Evolutionary conservation across 768 basidiomycete genomes (phyloP).

Genomic region (Russula vinacea): DNA sequence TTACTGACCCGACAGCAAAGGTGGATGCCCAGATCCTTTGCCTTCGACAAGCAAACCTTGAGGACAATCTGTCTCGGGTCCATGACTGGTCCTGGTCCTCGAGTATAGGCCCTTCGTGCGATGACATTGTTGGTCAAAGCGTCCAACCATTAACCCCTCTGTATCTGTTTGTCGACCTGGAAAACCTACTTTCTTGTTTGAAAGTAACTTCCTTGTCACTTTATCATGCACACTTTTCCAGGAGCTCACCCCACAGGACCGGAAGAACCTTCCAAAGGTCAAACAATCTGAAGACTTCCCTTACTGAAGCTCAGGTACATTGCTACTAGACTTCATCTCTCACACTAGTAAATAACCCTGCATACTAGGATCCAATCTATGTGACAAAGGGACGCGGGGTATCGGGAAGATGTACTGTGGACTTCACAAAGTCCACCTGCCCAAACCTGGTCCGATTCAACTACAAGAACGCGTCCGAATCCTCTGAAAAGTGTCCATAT

Average conservation of each 20-base stretch:
- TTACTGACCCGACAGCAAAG: background rate
- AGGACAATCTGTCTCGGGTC: background rate
- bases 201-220: background rate
- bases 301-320: too few relatives aligned
- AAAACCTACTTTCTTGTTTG: background rate
- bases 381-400: too few relatives aligned
- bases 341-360: too few relatives aligned
- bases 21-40: background rate
- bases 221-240: background rate
- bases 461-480: too few relatives aligned
- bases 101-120: background rate
- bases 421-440: too few relatives aligned
- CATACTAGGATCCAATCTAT: too few relatives aligned
- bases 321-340: background rate
- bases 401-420: too few relatives aligned
- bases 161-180: background rate
- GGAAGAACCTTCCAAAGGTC: too few relatives aligned
- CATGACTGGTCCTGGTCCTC: slow-evolving; percentile 7
- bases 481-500: too few relatives aligned
- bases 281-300: too few relatives aligned
- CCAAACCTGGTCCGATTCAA: too few relatives aligned
- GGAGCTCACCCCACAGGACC: background rate
- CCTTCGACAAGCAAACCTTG: background rate
- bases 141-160: background rate
- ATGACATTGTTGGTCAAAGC: background rate